Base-by-base conservation (phyloP, 305 asterid species). In the Rubia tinctorum region DNA sequence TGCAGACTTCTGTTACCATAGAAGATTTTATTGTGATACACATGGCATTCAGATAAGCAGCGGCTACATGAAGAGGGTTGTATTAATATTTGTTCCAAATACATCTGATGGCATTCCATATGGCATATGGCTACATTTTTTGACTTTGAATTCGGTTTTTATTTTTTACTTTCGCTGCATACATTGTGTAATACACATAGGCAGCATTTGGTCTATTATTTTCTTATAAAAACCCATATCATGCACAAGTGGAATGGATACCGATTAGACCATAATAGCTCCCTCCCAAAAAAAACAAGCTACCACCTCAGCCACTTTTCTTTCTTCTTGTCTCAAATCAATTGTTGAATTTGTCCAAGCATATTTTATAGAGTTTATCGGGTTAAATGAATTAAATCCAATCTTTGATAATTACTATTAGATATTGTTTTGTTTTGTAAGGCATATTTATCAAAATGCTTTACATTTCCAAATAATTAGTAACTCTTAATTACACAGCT, bases 31-130 rank as follows among this genome's bases (percentile, higher is more conserved):
- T 89, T 71, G 47, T 87, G 85, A 55, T 80, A 86, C 14, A 88
- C 17, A 11, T 71, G 8, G 95, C 96, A 73, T 91, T 91, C 51
- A 91, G 56, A 75, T 75, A 87, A 78, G 83, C 88, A n/a, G 90
- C 97, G 0, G 90, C 85, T 1, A 93, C 77, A 68, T 91, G 98
- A 59, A 93, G 86, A 68, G 87, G 89, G 82, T 84, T 87, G 61
- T 93, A 79, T 39, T 91, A 89, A 56, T 77, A 30, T 49, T 65
- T 79, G 1, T 86, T 43, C 97, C 97, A 93, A 49, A 86, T 90
- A 10, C 78, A 83, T 40, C 88, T 93, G 42, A 93, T 81, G 2
- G 18, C 84, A 40, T 78, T 59, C 97, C 97, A 91, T 69, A 86
- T 8, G 76, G 87, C 20, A 7, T 7, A 80, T 86, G 83, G 42